phyloP scores from a whole-genome alignment of 305 asterid species.

The Solanum aculeatissimum region DNA sequence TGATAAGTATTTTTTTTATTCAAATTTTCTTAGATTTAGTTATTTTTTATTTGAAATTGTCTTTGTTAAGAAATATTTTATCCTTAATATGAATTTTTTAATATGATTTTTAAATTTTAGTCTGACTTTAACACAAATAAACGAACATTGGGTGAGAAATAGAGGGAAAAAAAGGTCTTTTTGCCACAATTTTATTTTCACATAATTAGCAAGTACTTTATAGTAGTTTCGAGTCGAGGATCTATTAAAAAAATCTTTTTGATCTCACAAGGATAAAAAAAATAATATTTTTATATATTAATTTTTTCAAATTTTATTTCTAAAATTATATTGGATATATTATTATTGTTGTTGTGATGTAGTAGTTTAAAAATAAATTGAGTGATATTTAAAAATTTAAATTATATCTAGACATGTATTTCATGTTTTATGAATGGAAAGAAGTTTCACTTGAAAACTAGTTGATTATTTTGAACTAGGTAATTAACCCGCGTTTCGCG shows the following conservation, averaged over 20 bases:
- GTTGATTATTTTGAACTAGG: no score
- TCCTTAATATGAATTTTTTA: no score
- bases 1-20: no score
- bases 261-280: no score
- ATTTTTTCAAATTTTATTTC: neutral
- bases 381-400: no score
- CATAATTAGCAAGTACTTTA: neutral
- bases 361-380: no score
- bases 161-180: neutral
- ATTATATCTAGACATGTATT: no score
- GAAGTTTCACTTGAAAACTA: neutral
- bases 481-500: no score
- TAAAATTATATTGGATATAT: neutral
- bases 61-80: no score
- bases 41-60: no score
- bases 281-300: accelerated
- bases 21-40: no score
- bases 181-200: neutral
- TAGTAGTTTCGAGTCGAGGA: neutral
- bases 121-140: neutral
- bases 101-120: no score
- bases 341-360: neutral
- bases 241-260: neutral
- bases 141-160: accelerated
- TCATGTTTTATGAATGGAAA: neutral